Conservation (phyloP, 768 basidiomycete genomes). For the Tulasnella sp. region DNA sequence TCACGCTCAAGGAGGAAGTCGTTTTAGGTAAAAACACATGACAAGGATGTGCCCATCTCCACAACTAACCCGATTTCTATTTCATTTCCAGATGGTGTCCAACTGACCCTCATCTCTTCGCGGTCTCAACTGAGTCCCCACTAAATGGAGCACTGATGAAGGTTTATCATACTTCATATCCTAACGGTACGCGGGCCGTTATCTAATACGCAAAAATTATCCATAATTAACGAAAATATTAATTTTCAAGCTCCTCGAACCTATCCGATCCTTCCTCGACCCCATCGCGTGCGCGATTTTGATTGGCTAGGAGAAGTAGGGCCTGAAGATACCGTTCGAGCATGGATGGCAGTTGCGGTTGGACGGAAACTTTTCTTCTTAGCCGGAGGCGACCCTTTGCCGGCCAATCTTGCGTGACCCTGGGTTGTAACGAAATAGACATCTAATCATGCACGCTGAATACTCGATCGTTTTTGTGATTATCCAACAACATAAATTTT, state of each 20-base stretch:
- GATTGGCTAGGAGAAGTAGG: constrained; percentile 45
- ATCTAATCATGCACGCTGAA: no score
- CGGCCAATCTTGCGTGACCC: no score
- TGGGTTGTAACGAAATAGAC: no score
- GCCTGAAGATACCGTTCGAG: constrained; percentile 37
- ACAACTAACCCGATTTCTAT: neutral
- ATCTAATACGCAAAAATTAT: neutral
- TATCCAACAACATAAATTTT: no score
- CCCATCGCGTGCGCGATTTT: constrained; percentile 57
- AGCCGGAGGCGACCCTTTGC: constrained; percentile 11
- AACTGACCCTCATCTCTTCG: constrained; percentile 64
- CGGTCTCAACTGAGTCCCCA: constrained; percentile 49
- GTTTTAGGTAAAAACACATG: constrained; percentile 43
- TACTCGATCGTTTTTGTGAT: no score
- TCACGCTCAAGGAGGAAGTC: constrained; percentile 52
- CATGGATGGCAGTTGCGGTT: constrained; percentile 50
- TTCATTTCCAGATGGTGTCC: constrained; percentile 53
- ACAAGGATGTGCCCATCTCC: neutral
- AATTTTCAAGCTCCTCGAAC: constrained; percentile 40
- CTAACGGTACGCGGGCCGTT: constrained; percentile 28
- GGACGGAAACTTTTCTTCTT: constrained; percentile 41
- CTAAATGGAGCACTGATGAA: constrained; percentile 53
- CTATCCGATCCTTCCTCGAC: constrained; percentile 45
- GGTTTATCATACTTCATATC: constrained; percentile 52
- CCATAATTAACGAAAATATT: neutral